Percentiles rank a stretch among this genome's conserved stretches.
Evolutionary conservation across 2,329 filamentous ascomycete species (phyloP).

Genomic region (Xylaria polymorpha): DNA sequence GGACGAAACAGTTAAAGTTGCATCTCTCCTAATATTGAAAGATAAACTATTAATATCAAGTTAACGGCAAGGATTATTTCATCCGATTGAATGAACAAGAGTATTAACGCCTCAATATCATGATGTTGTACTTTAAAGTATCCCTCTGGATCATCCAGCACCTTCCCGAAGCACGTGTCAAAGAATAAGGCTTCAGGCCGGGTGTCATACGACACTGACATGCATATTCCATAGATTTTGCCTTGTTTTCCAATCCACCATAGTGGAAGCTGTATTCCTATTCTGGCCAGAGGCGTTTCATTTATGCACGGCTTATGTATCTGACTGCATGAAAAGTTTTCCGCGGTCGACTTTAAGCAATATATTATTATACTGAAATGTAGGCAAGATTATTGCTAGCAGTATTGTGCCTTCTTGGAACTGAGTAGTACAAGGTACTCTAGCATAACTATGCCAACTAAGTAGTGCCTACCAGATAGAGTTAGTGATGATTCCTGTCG

Average conservation of each 20-base stretch:
- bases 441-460: not conserved
- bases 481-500: not conserved
- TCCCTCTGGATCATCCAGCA: no score
- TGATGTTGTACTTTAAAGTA: not conserved
- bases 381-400: not conserved
- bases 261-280: not conserved
- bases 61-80: not conserved
- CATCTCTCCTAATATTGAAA: not conserved
- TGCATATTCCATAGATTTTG: not conserved
- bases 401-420: not conserved
- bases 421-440: not conserved
- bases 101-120: not conserved
- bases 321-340: slow-evolving; percentile 31
- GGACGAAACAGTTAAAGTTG: no score
- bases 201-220: not conserved
- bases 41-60: not conserved
- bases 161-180: not conserved
- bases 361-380: not conserved
- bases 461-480: not conserved
- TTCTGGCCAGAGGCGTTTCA: not conserved
- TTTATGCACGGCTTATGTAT: slow-evolving; percentile 20
- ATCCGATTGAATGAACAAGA: not conserved
- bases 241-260: not conserved
- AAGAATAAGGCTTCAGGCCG: not conserved
- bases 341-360: not conserved